Evolutionary conservation across 169 alveolate genomes (phyloP), one percentile per base, ranked within the genome.

Genomic region (Eimeria necatrix): DNA sequence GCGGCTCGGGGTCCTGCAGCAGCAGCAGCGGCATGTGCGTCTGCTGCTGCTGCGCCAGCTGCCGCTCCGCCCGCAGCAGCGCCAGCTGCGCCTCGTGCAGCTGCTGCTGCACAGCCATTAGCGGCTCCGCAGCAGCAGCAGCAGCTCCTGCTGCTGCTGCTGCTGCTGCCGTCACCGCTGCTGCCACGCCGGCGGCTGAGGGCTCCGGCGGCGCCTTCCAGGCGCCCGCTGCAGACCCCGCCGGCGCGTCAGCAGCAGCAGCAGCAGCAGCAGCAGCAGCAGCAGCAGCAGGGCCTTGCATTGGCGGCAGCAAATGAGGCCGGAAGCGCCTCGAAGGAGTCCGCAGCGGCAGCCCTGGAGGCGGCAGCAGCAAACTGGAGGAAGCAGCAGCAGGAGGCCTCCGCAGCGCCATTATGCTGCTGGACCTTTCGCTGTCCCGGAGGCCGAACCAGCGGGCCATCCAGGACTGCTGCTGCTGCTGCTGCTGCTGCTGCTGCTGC

Each of bases 11-110:
- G 71, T 80, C 89, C 24, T 49, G 89, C 49, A 80, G 89, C 89
- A 80, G 68, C 89, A 80, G 71, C 64, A 80, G 71, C 61, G 89
- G 89, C 7, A 80, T 24, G 51, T 80, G 89, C 48, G 85, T 74
- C 60, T 74, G 85, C 85, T 41, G 85, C 85, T 49, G 4, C 85
- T 74, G 24, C 2, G 52, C 85, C 18, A 74, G 85, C 48, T 46
- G 59, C 9, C 71, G 59, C 51, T 80, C 89, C 32, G 89, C 89
- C 20, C 46, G 71, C 51, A 49, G 48, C 26, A 80, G 51, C 71
- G 8, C n/a, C 70, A 49, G 89, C 89, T 80, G 73, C 20, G 89
- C 89, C 51, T 80, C 73, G 5, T 49, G 49, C 20, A 80, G 51
- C 73, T 8, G 70, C 70, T 80, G 56, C 85, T 74, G 32, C n/a